Evolutionary conservation across 306 rosid genomes (phyloP), one percentile per base, ranked within the genome.

Genomic region (Senna siamea): DNA sequence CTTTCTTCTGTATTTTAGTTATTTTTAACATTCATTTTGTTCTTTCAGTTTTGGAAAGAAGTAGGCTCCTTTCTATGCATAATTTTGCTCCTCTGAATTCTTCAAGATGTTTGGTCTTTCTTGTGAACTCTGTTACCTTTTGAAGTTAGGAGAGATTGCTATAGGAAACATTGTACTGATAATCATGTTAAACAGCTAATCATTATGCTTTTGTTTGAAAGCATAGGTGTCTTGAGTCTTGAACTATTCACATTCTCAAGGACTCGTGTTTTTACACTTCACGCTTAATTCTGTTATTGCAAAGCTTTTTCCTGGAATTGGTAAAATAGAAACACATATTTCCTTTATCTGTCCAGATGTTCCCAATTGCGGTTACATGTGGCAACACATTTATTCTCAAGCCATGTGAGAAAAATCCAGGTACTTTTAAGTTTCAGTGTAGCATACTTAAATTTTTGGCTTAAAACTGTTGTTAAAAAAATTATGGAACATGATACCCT

Each of bases 301-400:
- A 26, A 34, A 66, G 59, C 66, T 55, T 46, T 63, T 73, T 67
- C 55, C 35, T 76, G 77, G 28, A 46, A 28, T 57, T 65, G 18
- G 9, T 22, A 23, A 58, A 18, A 20, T 23, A 12, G 30, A 57
- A 66, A 62, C 8, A 17, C 12, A 30, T 43, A 28, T 70, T 69
- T 70, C 44, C 48, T 41, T 26, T 55, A 65, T 66, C 56, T 68
- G 74, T 80, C 47, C 93, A 90, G 96, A 86, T 86, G 87, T 90
- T 90, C 76, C 96, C 93, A 5, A 59, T 86, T 65, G 91, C 96
- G 26, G 82, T 90, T 75, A 83, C 88, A 54, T 90, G 96, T 70
- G 93, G 96, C 70, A 88, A 88, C 79, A 88, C 96, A 63, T 90
- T 84, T 83, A 77, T 90, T 65, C 88, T 90, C 40, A 90, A 90